These are phyloP conservation scores for Russula lepida DNA, from an alignment of 768 basidiomycete genomes.

Conservation along the genomic window DNA sequence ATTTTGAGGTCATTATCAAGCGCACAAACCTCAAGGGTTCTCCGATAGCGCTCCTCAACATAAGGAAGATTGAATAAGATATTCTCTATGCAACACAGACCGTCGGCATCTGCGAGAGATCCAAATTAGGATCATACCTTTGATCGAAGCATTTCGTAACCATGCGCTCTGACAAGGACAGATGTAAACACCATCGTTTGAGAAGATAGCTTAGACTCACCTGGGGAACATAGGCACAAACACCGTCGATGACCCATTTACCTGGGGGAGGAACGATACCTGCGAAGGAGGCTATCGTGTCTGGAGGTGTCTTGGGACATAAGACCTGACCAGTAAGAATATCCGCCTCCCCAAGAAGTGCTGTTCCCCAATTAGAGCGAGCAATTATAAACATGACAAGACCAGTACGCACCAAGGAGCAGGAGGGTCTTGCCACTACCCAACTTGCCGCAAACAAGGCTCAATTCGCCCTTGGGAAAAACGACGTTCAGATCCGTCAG, in stretches of 20 bases:
- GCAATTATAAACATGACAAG: neutral
- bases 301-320: conserved; percentile 79
- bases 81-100: conserved; percentile 37
- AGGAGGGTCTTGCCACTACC: conserved; percentile 86
- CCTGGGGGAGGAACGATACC: conserved; percentile 36
- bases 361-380: conserved; percentile 29
- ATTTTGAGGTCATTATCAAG: conserved; percentile 69
- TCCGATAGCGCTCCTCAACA: conserved; percentile 62
- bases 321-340: conserved; percentile 70
- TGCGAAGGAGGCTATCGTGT: conserved; percentile 58
- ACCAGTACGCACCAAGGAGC: conserved; percentile 44
- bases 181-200: conserved; percentile 15
- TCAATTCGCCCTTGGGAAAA: conserved; percentile 73
- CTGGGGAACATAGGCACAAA: conserved; percentile 86
- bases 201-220: conserved; percentile 27
- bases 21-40: conserved; percentile 71
- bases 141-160: conserved; percentile 67
- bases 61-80: conserved; percentile 77
- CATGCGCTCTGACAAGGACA: conserved; percentile 37
- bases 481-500: conserved; percentile 69
- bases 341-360: conserved; percentile 84
- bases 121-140: conserved; percentile 28
- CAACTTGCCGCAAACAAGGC: conserved; percentile 81
- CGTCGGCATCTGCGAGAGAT: neutral
- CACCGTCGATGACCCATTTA: conserved; percentile 68